phyloP scores from a whole-genome alignment of 176 grass and related monocot species.

The Canna indica region DNA sequence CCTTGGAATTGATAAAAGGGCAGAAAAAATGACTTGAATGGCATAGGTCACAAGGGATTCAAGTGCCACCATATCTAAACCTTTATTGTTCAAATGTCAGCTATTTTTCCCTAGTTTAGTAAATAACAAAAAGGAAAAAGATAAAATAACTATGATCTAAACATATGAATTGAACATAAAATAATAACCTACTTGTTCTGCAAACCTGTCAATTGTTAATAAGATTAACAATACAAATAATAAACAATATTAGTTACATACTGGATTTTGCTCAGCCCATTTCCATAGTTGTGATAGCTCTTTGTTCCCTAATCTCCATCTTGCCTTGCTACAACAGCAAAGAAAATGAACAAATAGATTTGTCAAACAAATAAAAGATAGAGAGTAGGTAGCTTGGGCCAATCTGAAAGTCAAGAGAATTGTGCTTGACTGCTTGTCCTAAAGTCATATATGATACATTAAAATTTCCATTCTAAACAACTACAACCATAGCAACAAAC shows the following conservation, averaged over 20 bases:
- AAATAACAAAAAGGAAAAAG: not conserved
- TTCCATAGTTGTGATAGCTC: conserved; percentile 88
- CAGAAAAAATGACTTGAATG: no score
- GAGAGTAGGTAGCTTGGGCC: not conserved
- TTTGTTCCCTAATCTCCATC: conserved; percentile 90
- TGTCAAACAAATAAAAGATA: not conserved
- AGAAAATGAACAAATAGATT: not conserved
- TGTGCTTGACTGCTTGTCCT: no score
- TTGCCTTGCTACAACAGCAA: conserved; percentile 52
- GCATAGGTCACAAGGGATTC: not conserved
- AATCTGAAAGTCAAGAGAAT: not conserved
- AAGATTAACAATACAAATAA: conserved; percentile 12
- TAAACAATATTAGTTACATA: conserved; percentile 26
- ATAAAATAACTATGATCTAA: not conserved
- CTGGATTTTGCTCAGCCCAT: conserved; percentile 95
- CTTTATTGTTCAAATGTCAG: not conserved
- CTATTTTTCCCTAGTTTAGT: not conserved
- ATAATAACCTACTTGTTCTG: no score
- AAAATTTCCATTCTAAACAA: not conserved
- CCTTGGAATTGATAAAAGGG: no score
- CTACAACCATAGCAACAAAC: not conserved
- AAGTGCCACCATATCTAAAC: not conserved
- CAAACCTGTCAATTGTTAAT: not conserved
- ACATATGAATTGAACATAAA: not conserved
- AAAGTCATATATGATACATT: not conserved